phyloP scores from a whole-genome alignment of 2,329 filamentous ascomycete species.

The Colletotrichum destructivum region DNA sequence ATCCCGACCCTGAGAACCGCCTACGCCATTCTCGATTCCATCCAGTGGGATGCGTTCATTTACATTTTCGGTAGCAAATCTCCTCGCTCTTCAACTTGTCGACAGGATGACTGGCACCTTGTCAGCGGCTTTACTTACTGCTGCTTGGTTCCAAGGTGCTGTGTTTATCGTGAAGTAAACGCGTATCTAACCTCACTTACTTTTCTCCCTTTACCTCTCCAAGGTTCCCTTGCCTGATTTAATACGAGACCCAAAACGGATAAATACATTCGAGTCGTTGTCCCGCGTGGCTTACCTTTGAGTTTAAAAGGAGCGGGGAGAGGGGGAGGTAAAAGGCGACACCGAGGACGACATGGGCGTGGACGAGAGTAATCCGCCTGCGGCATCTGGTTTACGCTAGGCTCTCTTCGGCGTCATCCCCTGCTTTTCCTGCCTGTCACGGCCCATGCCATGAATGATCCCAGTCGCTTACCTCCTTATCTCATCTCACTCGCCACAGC shows the following conservation, averaged over 20 bases:
- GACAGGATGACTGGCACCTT: background rate
- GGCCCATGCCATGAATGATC: background rate
- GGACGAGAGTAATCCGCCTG: background rate
- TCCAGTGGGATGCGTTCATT: background rate
- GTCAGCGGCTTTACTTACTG: background rate
- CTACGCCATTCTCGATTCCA: background rate
- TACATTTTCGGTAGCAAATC: no score
- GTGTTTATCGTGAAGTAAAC: background rate
- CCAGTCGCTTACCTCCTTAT: conserved; percentile 13
- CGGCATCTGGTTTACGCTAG: conserved; percentile 5
- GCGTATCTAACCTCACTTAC: no score
- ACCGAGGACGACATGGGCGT: background rate
- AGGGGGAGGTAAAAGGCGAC: background rate
- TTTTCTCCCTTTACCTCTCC: background rate
- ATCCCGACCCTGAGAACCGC: background rate
- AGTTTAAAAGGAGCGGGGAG: no score
- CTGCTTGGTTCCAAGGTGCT: background rate
- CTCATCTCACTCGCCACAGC: conserved; percentile 16
- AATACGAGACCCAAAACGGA: no score
- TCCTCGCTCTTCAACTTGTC: background rate
- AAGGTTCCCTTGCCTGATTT: no score
- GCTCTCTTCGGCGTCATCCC: background rate
- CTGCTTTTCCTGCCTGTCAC: background rate
- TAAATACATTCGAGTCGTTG: background rate
- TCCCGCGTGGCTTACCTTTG: background rate